These are phyloP conservation scores for Pugionium cornutum DNA, from an alignment of 345 rosid genomes.

Conservation along the genomic window DNA sequence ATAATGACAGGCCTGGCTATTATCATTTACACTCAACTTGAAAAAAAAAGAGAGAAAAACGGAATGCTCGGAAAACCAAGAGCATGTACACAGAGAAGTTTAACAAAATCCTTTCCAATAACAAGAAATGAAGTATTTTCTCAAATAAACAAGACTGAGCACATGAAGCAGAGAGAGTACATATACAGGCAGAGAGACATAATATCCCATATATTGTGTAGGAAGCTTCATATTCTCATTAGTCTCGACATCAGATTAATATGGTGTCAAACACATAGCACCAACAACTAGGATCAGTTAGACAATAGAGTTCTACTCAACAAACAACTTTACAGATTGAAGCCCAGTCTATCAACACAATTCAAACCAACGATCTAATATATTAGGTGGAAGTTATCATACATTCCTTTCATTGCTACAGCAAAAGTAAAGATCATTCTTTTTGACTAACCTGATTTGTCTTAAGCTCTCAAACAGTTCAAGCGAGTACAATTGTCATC, in stretches of 20 bases:
- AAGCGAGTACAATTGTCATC: conserved; percentile 78
- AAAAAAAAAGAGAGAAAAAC: not conserved
- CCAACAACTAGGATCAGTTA: conserved; percentile 12
- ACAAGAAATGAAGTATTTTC: conserved; percentile 7
- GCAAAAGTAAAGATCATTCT: not conserved
- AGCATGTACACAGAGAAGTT: conserved; percentile 6
- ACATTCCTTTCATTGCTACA: conserved; percentile 7
- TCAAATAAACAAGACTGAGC: conserved; percentile 5
- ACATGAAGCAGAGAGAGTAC: conserved; percentile 10
- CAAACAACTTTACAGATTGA: conserved; percentile 12
- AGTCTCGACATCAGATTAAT: conserved; percentile 14
- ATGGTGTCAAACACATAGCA: not conserved
- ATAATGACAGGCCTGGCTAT: not conserved
- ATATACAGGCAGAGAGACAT: not conserved
- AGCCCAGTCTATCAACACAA: not conserved
- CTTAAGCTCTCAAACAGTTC: conserved; percentile 75
- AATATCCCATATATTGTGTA: not conserved
- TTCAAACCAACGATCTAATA: conserved; percentile 4
- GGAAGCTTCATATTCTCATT: not conserved
- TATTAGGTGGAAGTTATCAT: not conserved
- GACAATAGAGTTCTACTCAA: not conserved
- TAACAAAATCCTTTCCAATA: conserved; percentile 7
- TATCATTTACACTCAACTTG: not conserved
- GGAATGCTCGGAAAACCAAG: not conserved
- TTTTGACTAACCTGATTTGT: conserved; percentile 53